Evolutionary conservation across 2,329 filamentous ascomycete species (phyloP), one percentile per base, ranked within the genome.

Genomic region (Dactylonectria estremocensis): DNA sequence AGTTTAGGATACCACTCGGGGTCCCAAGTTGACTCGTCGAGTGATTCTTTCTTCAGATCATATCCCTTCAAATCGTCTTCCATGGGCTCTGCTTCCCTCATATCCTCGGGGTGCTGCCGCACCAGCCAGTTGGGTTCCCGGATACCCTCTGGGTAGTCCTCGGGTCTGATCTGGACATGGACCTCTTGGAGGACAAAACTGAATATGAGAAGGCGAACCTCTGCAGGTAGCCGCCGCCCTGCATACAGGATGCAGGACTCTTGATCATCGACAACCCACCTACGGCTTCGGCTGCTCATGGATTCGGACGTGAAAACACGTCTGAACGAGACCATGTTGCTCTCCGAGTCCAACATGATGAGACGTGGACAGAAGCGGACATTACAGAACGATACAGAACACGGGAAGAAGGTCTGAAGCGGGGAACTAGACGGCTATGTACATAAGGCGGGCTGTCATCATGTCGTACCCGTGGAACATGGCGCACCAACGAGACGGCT

Each of bases 121-220:
- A 58, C 10, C n/a, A 61, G 31, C 68, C 61, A 70, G 13, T 49
- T 40, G 16, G 66, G 66, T 14, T 66, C 66, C 2, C 49, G 3
- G 18, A 24, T 50, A n/a, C 13, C 18, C 2, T 53, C 28, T 5
- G 31, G 5, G 1, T 9, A 3, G 3, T 40, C 16, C 10, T 63
- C n/a, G 3, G 53, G 35, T 57, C 33, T 43, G 9, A 56, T 24
- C 8, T 52, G 48, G 24, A 63, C 57, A 24, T 69, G 37, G 6
- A 69, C 58, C 22, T 67, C 66, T 0, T 56, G 10, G 5, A 70
- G n/a, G 18, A 43, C 60, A 13, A 28, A 20, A 2, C 45, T 56
- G 53, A 67, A 70, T 22, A 70, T 67, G 5, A 55, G 18, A 4
- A 43, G 46, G 3, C 67, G 69, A 20, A 69, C 28, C 37, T 69